Percentiles rank a stretch among this genome's conserved stretches.
phyloP scores from a whole-genome alignment of 306 rosid genomes.

The Cotoneaster glaucophyllus region DNA sequence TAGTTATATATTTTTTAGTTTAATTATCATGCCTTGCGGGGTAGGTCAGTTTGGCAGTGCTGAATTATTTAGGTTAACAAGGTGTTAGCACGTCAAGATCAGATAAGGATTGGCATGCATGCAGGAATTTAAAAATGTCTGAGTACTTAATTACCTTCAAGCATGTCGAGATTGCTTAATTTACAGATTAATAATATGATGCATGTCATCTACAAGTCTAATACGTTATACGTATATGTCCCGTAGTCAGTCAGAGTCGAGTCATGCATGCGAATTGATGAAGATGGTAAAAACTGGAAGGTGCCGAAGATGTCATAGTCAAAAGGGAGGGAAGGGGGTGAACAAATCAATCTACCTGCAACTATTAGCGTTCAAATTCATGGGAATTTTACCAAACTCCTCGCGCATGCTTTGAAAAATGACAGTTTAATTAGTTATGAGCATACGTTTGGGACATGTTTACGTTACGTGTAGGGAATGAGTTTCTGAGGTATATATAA shows the following conservation, averaged over 20 bases:
- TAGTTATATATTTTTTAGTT: constrained; percentile 1
- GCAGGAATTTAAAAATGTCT: background rate
- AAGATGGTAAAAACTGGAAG: background rate
- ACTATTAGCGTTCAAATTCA: background rate
- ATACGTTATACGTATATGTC: no score
- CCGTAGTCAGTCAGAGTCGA: no score
- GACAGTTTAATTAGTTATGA: background rate
- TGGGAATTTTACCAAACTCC: constrained; percentile 26
- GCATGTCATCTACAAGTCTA: no score
- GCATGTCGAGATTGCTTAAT: background rate
- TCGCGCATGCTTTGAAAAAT: background rate
- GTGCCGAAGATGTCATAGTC: constrained; percentile 23
- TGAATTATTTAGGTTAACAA: background rate
- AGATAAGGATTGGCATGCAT: background rate
- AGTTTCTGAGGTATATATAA: no score
- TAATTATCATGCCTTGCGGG: background rate
- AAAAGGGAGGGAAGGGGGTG: constrained; percentile 37
- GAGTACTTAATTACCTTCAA: background rate
- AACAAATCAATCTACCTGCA: constrained; percentile 56
- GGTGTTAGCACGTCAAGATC: constrained; percentile 48
- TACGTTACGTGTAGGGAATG: no score
- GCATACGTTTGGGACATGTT: no score
- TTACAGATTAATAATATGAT: background rate
- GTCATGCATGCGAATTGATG: background rate
- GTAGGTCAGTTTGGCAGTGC: constrained; percentile 13